A percentile compares a stretch with the other conserved stretches of the same genome.
phyloP scores from a whole-genome alignment of 176 grass and related monocot genomes.

The Triticum urartu region DNA sequence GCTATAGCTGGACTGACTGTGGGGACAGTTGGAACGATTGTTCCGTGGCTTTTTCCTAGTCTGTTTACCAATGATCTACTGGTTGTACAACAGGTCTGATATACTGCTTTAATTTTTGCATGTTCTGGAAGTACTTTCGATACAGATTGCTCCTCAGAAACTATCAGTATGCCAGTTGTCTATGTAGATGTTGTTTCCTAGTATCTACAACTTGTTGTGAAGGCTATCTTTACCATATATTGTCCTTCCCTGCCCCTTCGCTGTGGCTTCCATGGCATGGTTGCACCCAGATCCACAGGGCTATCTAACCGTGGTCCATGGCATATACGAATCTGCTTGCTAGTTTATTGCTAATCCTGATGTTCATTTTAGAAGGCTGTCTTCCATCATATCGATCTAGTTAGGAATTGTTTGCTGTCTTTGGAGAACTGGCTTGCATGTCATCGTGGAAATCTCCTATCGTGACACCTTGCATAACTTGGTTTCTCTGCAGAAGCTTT shows the following conservation, averaged over 20 bases:
- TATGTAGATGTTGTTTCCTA: neutral
- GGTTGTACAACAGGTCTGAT: slow-evolving; percentile 70
- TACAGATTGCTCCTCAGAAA: neutral
- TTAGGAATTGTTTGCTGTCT: slow-evolving; percentile 5
- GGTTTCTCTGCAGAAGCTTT: neutral
- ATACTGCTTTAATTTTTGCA: slow-evolving; percentile 11
- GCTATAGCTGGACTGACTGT: slow-evolving; percentile 62
- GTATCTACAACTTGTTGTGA: neutral
- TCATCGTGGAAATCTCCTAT: neutral
- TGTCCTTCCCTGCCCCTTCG: neutral
- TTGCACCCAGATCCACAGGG: neutral
- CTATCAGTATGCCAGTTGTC: neutral
- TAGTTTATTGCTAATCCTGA: slow-evolving; percentile 14
- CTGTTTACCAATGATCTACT: slow-evolving; percentile 71
- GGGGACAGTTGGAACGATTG: slow-evolving; percentile 61
- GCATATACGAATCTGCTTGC: neutral
- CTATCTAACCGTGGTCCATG: neutral
- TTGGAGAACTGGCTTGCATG: slow-evolving; percentile 1
- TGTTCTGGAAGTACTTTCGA: neutral
- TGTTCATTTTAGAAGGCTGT: neutral
- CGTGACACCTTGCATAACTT: neutral
- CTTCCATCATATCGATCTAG: neutral
- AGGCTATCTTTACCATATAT: neutral
- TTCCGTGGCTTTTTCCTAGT: slow-evolving; percentile 75
- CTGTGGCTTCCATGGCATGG: neutral